Percentiles rank a stretch among this genome's conserved stretches.
Evolutionary conservation across 768 basidiomycete genomes (phyloP).

Genomic region (Lactarius quietus): DNA sequence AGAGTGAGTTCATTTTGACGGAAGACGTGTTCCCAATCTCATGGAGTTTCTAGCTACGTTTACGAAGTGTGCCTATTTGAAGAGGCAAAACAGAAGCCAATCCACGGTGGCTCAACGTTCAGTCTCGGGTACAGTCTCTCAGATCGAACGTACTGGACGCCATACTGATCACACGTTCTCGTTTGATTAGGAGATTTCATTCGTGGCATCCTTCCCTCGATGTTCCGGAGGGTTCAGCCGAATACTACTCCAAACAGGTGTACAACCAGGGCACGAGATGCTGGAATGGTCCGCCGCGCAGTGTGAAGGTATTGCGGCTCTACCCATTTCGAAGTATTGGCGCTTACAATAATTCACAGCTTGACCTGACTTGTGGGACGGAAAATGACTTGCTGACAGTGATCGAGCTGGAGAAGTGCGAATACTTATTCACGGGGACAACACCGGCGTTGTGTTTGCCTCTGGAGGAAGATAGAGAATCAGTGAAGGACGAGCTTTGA

Average conservation of each 20-base stretch:
- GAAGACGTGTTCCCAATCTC: neutral
- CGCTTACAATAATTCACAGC: slow-evolving; percentile 41
- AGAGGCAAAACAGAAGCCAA: slow-evolving; percentile 83
- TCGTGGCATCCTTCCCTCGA: slow-evolving; percentile 72
- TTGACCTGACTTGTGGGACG: slow-evolving; percentile 79
- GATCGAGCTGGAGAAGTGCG: slow-evolving; percentile 93
- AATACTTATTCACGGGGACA: slow-evolving; percentile 84
- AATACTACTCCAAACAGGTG: slow-evolving; percentile 76
- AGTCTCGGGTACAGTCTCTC: slow-evolving; percentile 77
- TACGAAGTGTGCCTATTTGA: slow-evolving; percentile 94
- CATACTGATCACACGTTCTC: neutral
- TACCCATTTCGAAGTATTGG: neutral
- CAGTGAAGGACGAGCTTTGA: slow-evolving; percentile 34
- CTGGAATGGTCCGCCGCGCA: slow-evolving; percentile 95
- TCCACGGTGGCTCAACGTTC: slow-evolving; percentile 67
- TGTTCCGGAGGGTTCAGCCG: slow-evolving; percentile 55
- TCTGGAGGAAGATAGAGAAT: slow-evolving; percentile 39
- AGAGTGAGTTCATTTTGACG: slow-evolving; percentile 62
- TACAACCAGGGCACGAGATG: slow-evolving; percentile 86
- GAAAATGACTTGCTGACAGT: slow-evolving; percentile 79
- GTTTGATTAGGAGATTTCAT: slow-evolving; percentile 71
- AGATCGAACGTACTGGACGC: neutral
- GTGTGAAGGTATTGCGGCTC: slow-evolving; percentile 55
- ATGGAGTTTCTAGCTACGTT: slow-evolving; percentile 59
- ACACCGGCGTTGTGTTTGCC: slow-evolving; percentile 80